phyloP scores from a whole-genome alignment of 75 land plant species.

The Azolla pinnata region DNA sequence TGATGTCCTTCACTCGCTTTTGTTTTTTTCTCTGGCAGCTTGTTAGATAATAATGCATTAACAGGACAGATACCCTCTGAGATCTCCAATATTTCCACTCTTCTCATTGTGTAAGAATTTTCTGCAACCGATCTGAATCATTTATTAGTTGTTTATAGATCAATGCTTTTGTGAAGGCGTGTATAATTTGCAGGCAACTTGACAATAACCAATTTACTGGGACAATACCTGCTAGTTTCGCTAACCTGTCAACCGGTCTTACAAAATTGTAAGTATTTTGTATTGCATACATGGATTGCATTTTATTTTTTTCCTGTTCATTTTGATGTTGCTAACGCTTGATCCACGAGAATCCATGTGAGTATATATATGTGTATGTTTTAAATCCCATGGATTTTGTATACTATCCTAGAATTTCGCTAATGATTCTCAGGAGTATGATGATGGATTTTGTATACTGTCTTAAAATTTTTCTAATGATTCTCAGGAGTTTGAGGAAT shows the following conservation, averaged over 20 bases:
- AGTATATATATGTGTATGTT: no score
- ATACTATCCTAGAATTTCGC: no score
- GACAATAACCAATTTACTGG: slow-evolving; percentile 3
- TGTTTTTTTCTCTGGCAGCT: no score
- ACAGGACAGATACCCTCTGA: neutral
- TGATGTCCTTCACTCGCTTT: no score
- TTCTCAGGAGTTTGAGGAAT: no score
- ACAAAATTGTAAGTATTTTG: neutral
- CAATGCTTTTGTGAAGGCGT: no score
- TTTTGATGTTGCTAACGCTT: neutral
- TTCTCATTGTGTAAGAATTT: neutral
- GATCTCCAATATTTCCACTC: neutral
- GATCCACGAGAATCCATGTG: no score
- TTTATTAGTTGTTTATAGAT: neutral
- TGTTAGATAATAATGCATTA: slow-evolving; percentile 1
- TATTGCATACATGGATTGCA: neutral
- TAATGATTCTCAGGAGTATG: no score
- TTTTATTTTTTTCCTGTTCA: neutral
- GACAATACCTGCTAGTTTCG: neutral
- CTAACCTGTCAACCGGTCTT: neutral
- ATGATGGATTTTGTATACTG: no score
- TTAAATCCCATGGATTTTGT: no score
- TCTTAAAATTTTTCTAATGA: no score
- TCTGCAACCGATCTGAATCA: neutral
- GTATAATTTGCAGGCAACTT: slow-evolving; percentile 2